Base-by-base conservation (phyloP, 2,329 filamentous ascomycete species). In the Diplodia scrobiculata region DNA sequence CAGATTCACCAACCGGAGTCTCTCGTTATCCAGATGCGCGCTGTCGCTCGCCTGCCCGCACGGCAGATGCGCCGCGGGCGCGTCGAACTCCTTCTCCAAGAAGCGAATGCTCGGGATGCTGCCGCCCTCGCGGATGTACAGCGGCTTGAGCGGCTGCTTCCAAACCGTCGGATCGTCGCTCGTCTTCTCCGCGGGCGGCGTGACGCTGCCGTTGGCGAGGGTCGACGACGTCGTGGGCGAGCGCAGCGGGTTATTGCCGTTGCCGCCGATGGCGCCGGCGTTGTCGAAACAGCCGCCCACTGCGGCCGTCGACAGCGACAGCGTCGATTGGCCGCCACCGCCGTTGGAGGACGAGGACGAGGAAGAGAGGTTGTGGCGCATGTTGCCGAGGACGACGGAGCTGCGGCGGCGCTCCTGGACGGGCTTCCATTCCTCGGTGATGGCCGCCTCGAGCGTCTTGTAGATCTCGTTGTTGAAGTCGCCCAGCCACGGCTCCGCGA, bases 61-160 rank as follows among this genome's bases (percentile, higher is more conserved):
- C 0, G 95, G 96, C 38, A 99, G 79, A 77, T 98, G 93, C 0
- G 94, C 94, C 0, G 95, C 94, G 0, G 93, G 92, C 0, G 95
- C 95, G 2, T 85, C 84, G 74, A 98, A 97, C 72, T 96, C 92
- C 79, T 97, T 97, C 77, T 98, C 94, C 45, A 98, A 76, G 74
- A 98, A 98, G 5, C 95, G 83, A 66, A 98, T 98, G 0, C 91
- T 91, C 0, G 95, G 95, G 71, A 99, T 99, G 0, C 91, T 96
- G 5, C 95, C 95, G 13, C 95, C 95, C 78, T 99, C 95, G 10
- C 95, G 87, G 71, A 99, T 99, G 75, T 96, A 98, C 3, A 99
- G 82, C 0, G 93, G 94, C 71, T 88, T 90, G 17, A 27, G 48
- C 50, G 2, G 68, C 68, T 2, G 71, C 64, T 19, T 75, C 2